Evolutionary conservation across 345 rosid genomes (phyloP).

Genomic region (Orychophragmus violaceus): DNA sequence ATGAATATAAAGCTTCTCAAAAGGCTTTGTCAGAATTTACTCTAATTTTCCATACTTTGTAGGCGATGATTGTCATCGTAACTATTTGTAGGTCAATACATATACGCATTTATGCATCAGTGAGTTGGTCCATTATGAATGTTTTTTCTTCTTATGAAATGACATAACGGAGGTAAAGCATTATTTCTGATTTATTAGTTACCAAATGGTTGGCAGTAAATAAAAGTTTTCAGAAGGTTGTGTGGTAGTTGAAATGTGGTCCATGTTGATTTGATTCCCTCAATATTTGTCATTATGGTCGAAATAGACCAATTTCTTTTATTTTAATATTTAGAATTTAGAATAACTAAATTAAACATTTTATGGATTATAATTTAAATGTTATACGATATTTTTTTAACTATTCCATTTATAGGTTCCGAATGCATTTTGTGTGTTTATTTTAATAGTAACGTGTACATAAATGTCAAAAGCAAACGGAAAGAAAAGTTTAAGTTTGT

Average conservation of each 20-base stretch:
- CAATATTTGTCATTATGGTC: background rate
- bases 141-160: background rate
- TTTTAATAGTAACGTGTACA: background rate
- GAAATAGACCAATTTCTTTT: background rate
- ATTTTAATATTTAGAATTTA: background rate
- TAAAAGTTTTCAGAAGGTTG: background rate
- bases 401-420: background rate
- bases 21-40: background rate
- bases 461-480: too few species aligned
- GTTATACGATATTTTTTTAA: background rate
- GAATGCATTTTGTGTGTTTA: background rate
- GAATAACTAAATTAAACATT: too few species aligned
- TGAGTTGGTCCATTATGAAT: background rate
- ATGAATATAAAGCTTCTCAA: background rate
- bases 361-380: too few species aligned
- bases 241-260: background rate
- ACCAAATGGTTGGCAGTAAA: too few species aligned
- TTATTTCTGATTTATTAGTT: background rate
- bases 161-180: background rate
- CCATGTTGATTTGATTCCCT: background rate
- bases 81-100: background rate
- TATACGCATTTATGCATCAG: background rate
- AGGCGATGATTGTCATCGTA: background rate
- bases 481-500: too few species aligned
- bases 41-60: background rate